phyloP scores from a whole-genome alignment of 179 eudicot genomes.

The Pouteria campechiana region DNA sequence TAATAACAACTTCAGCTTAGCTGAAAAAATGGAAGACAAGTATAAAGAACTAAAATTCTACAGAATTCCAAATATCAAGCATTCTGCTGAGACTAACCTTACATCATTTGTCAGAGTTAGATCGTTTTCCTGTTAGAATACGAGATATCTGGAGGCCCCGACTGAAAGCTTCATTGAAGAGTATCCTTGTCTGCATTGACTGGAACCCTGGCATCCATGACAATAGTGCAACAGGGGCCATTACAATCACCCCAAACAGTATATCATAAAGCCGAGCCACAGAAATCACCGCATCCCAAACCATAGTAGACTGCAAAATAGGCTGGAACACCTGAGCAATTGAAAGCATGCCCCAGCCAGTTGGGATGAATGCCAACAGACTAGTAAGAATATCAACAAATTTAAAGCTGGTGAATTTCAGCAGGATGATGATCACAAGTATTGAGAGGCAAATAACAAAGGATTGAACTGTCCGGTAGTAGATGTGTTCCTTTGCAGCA shows the following conservation, averaged over 20 bases:
- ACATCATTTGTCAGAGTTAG: slow-evolving; percentile 16
- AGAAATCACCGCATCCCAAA: slow-evolving; percentile 55
- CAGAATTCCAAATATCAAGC: no score
- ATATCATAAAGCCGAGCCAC: slow-evolving; percentile 80
- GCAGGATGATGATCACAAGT: slow-evolving; percentile 50
- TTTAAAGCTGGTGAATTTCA: slow-evolving; percentile 40
- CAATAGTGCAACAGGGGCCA: slow-evolving; percentile 66
- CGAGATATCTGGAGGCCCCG: slow-evolving; percentile 70
- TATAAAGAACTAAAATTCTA: no score
- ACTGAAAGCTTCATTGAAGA: slow-evolving; percentile 84
- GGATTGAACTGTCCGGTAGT: slow-evolving; percentile 76
- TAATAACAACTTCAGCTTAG: no score
- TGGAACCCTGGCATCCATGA: slow-evolving; percentile 95
- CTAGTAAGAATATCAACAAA: slow-evolving; percentile 59
- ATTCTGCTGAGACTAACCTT: slow-evolving; percentile 22
- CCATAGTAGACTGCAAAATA: slow-evolving; percentile 29
- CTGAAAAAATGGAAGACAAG: no score
- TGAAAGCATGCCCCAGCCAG: slow-evolving; percentile 77
- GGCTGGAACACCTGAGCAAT: slow-evolving; percentile 61
- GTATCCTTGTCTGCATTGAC: slow-evolving; percentile 86
- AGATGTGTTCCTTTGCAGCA: slow-evolving; percentile 69
- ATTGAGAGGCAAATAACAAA: slow-evolving; percentile 35
- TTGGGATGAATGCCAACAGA: slow-evolving; percentile 72
- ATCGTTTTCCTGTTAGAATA: slow-evolving; percentile 53
- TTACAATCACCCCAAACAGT: slow-evolving; percentile 69